Percentiles rank a stretch among this genome's conserved stretches.
Evolutionary conservation across 148 eudicot species (phyloP).

Genomic region (Pharnaceum exiguum): DNA sequence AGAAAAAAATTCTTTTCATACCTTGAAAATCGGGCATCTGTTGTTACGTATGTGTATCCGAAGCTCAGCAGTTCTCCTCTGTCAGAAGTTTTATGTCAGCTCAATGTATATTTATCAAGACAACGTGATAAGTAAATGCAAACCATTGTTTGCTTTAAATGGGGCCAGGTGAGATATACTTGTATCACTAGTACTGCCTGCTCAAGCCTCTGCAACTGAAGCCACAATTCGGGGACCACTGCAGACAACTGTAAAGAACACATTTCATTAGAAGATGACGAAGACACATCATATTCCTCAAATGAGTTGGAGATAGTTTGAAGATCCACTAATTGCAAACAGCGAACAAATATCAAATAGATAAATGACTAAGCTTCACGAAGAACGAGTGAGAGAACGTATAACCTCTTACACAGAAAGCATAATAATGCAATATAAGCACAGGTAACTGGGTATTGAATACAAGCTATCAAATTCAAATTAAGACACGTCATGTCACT

Average conservation of each 20-base stretch:
- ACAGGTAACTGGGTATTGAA: too few relatives aligned
- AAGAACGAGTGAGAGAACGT: too few relatives aligned
- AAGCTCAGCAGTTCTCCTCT: constrained; percentile 49
- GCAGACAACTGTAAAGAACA: constrained; percentile 48
- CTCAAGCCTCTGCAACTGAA: constrained; percentile 88
- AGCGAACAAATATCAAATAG: background rate
- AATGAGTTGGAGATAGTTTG: background rate
- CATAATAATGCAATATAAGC: too few relatives aligned
- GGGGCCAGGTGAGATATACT: constrained; percentile 31
- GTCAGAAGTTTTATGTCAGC: constrained; percentile 19
- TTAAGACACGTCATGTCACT: too few relatives aligned
- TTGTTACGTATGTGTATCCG: constrained; percentile 33
- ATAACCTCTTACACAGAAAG: too few relatives aligned
- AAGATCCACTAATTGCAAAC: background rate
- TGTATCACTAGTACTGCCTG: constrained; percentile 78
- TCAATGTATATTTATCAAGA: background rate
- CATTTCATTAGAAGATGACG: constrained; percentile 6
- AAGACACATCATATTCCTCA: background rate
- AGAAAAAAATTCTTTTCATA: constrained; percentile 8
- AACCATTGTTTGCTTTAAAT: background rate
- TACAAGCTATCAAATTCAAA: too few relatives aligned
- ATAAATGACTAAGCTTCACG: background rate
- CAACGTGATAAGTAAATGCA: background rate
- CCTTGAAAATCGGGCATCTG: constrained; percentile 64
- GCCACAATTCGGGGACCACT: constrained; percentile 81